A percentile compares a stretch with the other conserved stretches of the same genome.
These are phyloP conservation scores for Orbilia javanica DNA, from an alignment of 2,329 filamentous ascomycete species.

Conservation along the genomic window DNA sequence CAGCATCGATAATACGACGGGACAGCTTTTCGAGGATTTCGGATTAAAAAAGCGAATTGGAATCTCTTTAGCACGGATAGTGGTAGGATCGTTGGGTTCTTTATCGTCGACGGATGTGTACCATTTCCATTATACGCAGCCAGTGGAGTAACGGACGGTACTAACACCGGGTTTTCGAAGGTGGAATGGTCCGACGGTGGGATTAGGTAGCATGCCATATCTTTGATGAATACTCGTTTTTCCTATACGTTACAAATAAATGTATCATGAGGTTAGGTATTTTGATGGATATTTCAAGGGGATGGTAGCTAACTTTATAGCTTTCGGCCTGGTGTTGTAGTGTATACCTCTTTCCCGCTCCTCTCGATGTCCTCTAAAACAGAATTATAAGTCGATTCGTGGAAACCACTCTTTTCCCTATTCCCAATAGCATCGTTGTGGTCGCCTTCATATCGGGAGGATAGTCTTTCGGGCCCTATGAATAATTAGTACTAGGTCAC, in stretches of 20 bases:
- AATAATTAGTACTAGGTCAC: not conserved
- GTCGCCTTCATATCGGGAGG: conserved; percentile 81
- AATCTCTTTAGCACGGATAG: conserved; percentile 79
- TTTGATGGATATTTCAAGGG: not conserved
- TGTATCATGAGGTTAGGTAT: conserved; percentile 66
- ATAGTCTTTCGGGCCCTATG: conserved; percentile 79
- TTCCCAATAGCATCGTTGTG: conserved; percentile 63
- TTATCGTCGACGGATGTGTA: conserved; percentile 58
- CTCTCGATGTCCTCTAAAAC: conserved; percentile 81
- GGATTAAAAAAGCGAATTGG: conserved; percentile 96
- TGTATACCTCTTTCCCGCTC: conserved; percentile 77
- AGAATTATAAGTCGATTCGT: conserved; percentile 78
- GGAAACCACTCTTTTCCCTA: conserved; percentile 75
- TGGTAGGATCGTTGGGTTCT: conserved; percentile 88
- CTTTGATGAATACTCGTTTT: conserved; percentile 97
- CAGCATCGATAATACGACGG: conserved; percentile 96
- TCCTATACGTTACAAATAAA: conserved; percentile 69
- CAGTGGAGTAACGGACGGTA: conserved; percentile 75
- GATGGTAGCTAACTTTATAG: not conserved
- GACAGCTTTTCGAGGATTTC: conserved; percentile 90
- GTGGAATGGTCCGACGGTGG: conserved; percentile 78
- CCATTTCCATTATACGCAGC: conserved; percentile 63
- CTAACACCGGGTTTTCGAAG: conserved; percentile 69
- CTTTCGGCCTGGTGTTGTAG: not conserved
- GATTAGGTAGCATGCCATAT: conserved; percentile 93